Base-by-base conservation (phyloP, 2,329 filamentous ascomycete genomes). In the Ascochyta lentis region DNA sequence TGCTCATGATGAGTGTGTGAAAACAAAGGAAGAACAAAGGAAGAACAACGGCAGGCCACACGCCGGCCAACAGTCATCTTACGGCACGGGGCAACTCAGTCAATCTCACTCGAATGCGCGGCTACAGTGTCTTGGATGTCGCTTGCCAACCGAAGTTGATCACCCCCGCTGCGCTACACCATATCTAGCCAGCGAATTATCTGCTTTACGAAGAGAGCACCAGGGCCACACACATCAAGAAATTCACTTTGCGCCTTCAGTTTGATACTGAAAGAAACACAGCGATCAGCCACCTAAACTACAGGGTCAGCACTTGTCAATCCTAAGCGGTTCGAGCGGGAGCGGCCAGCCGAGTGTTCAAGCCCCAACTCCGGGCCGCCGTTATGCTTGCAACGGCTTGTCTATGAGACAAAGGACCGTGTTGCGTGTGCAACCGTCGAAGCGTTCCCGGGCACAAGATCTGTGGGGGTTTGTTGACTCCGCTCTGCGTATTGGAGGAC, bases 111-210 rank as follows among this genome's bases (percentile, higher is more conserved):
- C 40, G 37, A 33, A 44, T 49, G 46, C 49, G 45, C 44, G 23
- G 33, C 56, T 31, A 46, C 24, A 47, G 38, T 54, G 44, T 39
- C 51, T 54, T 52, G 27, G 37, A 35, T 49, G 57, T 68, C 65
- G 65, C 59, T 64, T 68, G 58, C 60, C 53, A 67, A 53, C 60
- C 64, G 65, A 68, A 56, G 59, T 52, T 41, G 33, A 45, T 44
- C 29, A 40, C 19, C 49, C 40, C 53, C 41, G 47, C 42, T 41
- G 19, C 53, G 22, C 53, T 56, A 56, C 31, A 33, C 53, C 47
- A 9, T 6, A 51, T 47, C 47, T 27, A 37, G 47, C 33, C 42
- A 47, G 31, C 39, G 24, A 38, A 37, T 48, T 46, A 38, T 29
- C 47, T 38, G 34, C 35, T 33, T 47, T 46, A 55, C 35, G 41